Evolutionary conservation across 1,284 basidiomycete genomes (phyloP), one percentile per base, ranked within the genome.

Genomic region (Stereum hirsutum): DNA sequence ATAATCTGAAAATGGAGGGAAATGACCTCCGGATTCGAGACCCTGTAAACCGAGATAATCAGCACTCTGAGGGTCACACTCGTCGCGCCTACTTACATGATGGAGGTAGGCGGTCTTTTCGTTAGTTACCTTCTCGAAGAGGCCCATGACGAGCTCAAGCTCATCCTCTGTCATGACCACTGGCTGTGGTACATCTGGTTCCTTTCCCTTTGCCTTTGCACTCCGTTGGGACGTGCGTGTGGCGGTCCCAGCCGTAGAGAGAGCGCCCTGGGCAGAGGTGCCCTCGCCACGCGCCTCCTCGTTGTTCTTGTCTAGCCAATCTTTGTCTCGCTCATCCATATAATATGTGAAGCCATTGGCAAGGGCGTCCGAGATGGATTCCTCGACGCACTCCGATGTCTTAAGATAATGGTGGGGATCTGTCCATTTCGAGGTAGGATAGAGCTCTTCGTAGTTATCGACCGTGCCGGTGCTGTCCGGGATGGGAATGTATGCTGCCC

Each of bases 301-400:
- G 54, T 98, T 98, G 59, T 91, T 91, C 61, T 81, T 85, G 49
- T 88, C 82, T 30, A 99, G 75, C 94, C 95, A 99, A 45, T 88
- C 85, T 53, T 87, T 80, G 65, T 99, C 96, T 30, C 90, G 86
- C 61, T 99, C 96, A 57, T 99, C 96, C 84, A 98, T 88, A 54
- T 82, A 89, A 61, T 99, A 98, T 4, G 81, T 78, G 57, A 84
- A 89, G 1, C 79, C 81, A 53, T 77, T 70, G 27, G 73, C 64
- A 48, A 89, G 72, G 15, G 75, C 74, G 48, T 65, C 70, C 12
- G 58, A 60, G 45, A 71, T 64, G 24, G 73, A 66, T 54, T 97
- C 92, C 57, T 99, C 96, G 49, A 89, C 81, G 2, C 89, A 92
- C 54, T 90, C 81, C 7, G 91, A 94, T 39, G 81, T 89, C 48